Conservation (phyloP, 169 alveolate species). For the Cryptosporidium ryanae region DNA sequence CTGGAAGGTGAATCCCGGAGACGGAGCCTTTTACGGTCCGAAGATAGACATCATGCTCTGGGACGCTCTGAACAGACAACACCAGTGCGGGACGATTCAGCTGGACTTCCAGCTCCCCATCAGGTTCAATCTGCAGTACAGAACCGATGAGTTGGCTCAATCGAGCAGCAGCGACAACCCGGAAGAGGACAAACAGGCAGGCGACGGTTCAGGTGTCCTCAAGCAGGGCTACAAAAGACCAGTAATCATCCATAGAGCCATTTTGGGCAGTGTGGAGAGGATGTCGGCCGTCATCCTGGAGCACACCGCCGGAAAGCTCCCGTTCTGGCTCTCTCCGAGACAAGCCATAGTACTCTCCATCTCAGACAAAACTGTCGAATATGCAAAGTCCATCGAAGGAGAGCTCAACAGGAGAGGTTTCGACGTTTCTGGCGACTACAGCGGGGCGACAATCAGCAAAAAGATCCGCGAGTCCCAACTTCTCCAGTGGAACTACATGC, state of each 20-base stretch:
- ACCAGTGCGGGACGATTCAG: conserved; percentile 99
- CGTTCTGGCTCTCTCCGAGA: conserved; percentile 99
- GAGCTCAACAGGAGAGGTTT: conserved; percentile 89
- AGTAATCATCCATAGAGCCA: conserved; percentile 99
- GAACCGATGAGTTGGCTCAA: conserved; percentile 85
- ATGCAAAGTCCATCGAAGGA: conserved; percentile 88
- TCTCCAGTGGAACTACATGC: conserved; percentile 93
- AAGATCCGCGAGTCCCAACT: conserved; percentile 96
- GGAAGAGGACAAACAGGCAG: conserved; percentile 40
- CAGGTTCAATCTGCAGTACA: conserved; percentile 95
- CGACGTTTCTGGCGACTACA: conserved; percentile 91
- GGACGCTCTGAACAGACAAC: conserved; percentile 97
- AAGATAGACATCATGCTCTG: conserved; percentile 96
- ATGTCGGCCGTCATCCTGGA: conserved; percentile 95
- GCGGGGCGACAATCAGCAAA: conserved; percentile 93
- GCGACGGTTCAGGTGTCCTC: conserved; percentile 34
- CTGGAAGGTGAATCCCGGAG: conserved; percentile 97
- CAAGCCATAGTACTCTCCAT: conserved; percentile 95
- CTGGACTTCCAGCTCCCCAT: conserved; percentile 98
- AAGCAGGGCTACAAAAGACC: conserved; percentile 96
- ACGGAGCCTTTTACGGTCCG: conserved; percentile 99
- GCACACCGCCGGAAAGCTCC: conserved; percentile 98
- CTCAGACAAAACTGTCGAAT: conserved; percentile 89
- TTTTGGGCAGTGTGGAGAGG: conserved; percentile 96
- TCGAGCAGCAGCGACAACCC: neutral